phyloP scores from a whole-genome alignment of 208 protist genomes.

The Perkinsela sp. region DNA sequence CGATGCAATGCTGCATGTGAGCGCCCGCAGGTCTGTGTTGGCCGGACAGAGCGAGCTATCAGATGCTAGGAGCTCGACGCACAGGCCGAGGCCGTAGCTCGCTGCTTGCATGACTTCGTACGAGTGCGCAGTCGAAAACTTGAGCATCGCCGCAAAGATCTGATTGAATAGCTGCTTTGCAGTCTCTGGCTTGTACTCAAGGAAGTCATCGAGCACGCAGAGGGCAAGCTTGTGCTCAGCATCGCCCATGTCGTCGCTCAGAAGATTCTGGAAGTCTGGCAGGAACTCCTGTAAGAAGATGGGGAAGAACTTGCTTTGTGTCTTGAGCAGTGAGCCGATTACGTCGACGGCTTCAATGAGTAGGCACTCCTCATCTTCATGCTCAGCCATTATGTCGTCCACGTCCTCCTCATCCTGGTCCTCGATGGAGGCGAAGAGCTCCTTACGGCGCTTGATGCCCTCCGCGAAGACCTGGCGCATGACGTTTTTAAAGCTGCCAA shows the following conservation, averaged over 20 bases:
- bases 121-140: background rate
- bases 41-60: background rate
- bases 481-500: constrained; percentile 22
- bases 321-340: constrained; percentile 25
- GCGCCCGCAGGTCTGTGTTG: background rate
- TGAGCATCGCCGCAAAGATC: background rate
- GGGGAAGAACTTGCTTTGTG: constrained; percentile 23
- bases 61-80: background rate
- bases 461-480: constrained; percentile 20
- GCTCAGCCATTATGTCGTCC: constrained; percentile 25
- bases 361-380: constrained; percentile 26
- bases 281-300: constrained; percentile 23
- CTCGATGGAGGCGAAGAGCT: constrained; percentile 16
- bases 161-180: background rate
- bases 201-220: constrained; percentile 31
- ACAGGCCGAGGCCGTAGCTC: background rate
- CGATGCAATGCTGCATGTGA: background rate
- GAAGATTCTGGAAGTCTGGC: constrained; percentile 21
- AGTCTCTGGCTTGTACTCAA: constrained; percentile 17
- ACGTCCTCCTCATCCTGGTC: constrained; percentile 52
- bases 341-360: constrained; percentile 22
- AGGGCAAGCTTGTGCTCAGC: constrained; percentile 21
- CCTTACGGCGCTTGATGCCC: constrained; percentile 15
- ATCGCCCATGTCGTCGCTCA: constrained; percentile 22
- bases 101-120: background rate